phyloP scores from a whole-genome alignment of 768 basidiomycete genomes.

The Filobasidium wieringae region DNA sequence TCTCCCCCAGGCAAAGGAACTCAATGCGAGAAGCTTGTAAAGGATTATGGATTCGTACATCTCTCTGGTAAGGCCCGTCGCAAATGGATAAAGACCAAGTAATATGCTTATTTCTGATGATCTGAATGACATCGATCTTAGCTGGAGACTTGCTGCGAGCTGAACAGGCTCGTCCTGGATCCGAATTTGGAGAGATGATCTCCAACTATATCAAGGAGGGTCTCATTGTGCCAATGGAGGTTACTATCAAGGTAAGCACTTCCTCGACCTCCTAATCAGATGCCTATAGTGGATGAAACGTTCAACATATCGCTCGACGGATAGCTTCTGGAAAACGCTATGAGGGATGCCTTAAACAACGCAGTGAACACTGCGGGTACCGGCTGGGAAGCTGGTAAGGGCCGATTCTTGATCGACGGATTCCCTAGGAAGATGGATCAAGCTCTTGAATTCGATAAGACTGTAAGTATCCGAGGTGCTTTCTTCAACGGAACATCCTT shows the following conservation, averaged over 20 bases:
- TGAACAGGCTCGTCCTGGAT: slow-evolving; percentile 78
- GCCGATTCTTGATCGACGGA: slow-evolving; percentile 89
- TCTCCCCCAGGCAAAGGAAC: slow-evolving; percentile 73
- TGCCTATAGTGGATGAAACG: no score
- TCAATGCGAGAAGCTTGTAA: slow-evolving; percentile 72
- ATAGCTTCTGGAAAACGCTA: slow-evolving; percentile 80
- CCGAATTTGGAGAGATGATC: slow-evolving; percentile 71
- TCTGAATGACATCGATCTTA: slow-evolving; percentile 30
- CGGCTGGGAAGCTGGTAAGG: slow-evolving; percentile 55
- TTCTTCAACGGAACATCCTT: no score
- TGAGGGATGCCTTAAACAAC: slow-evolving; percentile 50
- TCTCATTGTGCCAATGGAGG: slow-evolving; percentile 87
- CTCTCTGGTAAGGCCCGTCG: slow-evolving; percentile 58
- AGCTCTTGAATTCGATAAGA: slow-evolving; percentile 75
- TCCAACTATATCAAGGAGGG: slow-evolving; percentile 80
- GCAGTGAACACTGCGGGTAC: slow-evolving; percentile 4
- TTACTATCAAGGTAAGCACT: slow-evolving; percentile 57
- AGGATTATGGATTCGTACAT: slow-evolving; percentile 79
- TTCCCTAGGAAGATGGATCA: slow-evolving; percentile 99
- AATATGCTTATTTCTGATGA: not conserved
- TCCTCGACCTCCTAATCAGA: not conserved
- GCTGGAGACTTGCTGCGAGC: slow-evolving; percentile 96
- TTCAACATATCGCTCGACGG: not conserved
- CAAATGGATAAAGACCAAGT: not conserved
- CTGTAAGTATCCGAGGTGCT: slow-evolving; percentile 44